Conservation (phyloP, 371 early-diverging fungal genomes). For the Apophysomyces sp. region DNA sequence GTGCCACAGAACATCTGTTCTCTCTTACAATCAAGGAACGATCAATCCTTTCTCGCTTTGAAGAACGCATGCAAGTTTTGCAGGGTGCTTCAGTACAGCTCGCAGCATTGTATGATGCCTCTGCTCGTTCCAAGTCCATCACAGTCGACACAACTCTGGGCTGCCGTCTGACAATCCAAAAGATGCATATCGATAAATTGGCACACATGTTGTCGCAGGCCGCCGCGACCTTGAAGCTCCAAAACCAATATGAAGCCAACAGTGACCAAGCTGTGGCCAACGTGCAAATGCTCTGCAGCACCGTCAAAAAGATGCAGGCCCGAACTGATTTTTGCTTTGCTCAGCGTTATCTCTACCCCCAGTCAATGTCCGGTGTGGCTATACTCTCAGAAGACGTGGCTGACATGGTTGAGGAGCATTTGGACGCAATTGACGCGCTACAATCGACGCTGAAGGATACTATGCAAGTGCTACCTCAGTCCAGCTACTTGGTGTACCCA, state of each 20-base stretch:
- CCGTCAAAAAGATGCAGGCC: constrained; percentile 24
- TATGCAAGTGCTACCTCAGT: constrained; percentile 12
- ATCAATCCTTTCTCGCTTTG: constrained; percentile 32
- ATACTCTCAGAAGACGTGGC: constrained; percentile 33
- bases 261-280: constrained; percentile 5
- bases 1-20: constrained; percentile 74
- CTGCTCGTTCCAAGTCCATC: constrained; percentile 9
- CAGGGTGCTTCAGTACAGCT: constrained; percentile 39
- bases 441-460: not conserved
- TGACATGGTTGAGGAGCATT: constrained; percentile 16
- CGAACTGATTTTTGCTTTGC: constrained; percentile 29
- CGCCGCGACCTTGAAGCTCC: constrained; percentile 16
- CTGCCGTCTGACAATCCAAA: constrained; percentile 41
- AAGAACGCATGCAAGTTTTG: constrained; percentile 27
- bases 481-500: constrained; percentile 17
- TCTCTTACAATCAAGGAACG: constrained; percentile 65
- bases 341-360: constrained; percentile 37
- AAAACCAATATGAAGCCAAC: constrained; percentile 14
- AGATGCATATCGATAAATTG: constrained; percentile 49
- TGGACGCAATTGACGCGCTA: not conserved
- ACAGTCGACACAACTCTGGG: constrained; percentile 20
- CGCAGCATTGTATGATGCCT: constrained; percentile 25
- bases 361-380: constrained; percentile 18
- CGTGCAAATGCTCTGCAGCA: constrained; percentile 15
- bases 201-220: constrained; percentile 39